phyloP scores from a whole-genome alignment of 2,329 filamentous ascomycete species.

The Verticillium isaacii region DNA sequence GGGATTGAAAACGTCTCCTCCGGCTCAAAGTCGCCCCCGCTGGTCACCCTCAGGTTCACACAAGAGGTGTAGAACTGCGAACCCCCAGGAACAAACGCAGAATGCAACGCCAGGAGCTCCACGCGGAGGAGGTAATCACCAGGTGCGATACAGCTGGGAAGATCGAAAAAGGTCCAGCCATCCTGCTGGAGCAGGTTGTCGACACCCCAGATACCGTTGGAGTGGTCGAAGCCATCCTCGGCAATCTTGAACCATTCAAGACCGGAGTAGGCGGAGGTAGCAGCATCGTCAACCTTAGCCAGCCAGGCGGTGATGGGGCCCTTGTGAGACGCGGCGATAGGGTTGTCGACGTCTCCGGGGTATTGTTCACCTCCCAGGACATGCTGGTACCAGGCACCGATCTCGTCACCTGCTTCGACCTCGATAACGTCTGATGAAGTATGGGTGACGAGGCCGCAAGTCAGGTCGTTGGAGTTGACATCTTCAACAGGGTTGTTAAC shows the following conservation, averaged over 20 bases:
- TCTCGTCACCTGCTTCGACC: constrained; percentile 44
- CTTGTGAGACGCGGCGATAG: constrained; percentile 50
- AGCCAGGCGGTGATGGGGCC: constrained; percentile 50
- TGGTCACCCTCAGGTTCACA: constrained; percentile 51
- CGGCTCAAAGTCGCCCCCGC: constrained; percentile 29
- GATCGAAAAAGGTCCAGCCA: constrained; percentile 42
- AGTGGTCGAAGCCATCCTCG: constrained; percentile 40
- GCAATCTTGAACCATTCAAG: constrained; percentile 51
- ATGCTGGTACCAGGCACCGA: constrained; percentile 49
- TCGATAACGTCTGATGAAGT: constrained; percentile 38
- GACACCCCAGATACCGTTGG: constrained; percentile 41
- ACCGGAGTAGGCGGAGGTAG: constrained; percentile 32
- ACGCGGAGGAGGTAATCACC: constrained; percentile 52
- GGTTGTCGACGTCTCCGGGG: constrained; percentile 44
- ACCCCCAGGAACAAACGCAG: constrained; percentile 35
- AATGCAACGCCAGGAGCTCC: constrained; percentile 49
- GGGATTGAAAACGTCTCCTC: constrained; percentile 37
- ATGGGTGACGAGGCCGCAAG: constrained; percentile 40
- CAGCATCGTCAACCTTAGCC: constrained; percentile 47
- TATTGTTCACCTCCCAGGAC: constrained; percentile 48
- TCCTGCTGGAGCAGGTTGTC: constrained; percentile 36
- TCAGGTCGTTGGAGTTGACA: constrained; percentile 42
- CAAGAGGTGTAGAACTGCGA: constrained; percentile 51
- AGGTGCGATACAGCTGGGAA: constrained; percentile 45
- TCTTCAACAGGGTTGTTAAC: constrained; percentile 49